phyloP scores from a whole-genome alignment of 2,329 filamentous ascomycete genomes.

The Fusarium nelsonii region DNA sequence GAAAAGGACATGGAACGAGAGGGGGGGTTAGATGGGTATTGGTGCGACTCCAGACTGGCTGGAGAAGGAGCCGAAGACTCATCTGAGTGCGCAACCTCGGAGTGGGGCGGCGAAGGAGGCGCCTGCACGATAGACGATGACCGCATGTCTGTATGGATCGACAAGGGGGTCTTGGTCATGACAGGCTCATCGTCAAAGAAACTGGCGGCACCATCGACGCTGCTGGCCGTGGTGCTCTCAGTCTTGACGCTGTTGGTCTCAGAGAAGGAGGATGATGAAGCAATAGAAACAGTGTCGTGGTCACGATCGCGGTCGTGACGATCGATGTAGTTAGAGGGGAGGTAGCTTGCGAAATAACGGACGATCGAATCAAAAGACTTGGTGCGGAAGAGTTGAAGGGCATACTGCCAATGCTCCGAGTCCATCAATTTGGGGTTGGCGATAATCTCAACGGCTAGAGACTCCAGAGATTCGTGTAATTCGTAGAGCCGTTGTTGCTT shows the following conservation, averaged over 20 bases:
- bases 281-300: constrained; percentile 46
- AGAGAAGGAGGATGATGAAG: constrained; percentile 55
- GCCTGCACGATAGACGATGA: constrained; percentile 40
- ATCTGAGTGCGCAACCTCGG: constrained; percentile 62
- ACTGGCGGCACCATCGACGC: constrained; percentile 54
- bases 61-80: constrained; percentile 57
- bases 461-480: constrained; percentile 67
- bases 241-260: constrained; percentile 56
- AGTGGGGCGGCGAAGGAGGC: constrained; percentile 59
- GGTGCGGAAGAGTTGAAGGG: constrained; percentile 70
- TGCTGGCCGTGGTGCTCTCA: constrained; percentile 56
- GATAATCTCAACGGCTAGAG: constrained; percentile 71
- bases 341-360: constrained; percentile 70
- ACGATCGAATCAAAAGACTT: constrained; percentile 71
- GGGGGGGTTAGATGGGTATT: constrained; percentile 55
- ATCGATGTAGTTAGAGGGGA: constrained; percentile 62
- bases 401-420: constrained; percentile 69
- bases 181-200: constrained; percentile 60
- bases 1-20: constrained; percentile 66
- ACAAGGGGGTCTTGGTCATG: constrained; percentile 61
- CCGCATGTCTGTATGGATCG: constrained; percentile 45
- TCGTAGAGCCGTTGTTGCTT: constrained; percentile 67
- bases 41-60: constrained; percentile 51
- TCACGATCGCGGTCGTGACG: constrained; percentile 57
- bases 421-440: constrained; percentile 70